Base-by-base conservation (phyloP, 164 flowering plant genomes). In the Stephania cephalantha region DNA sequence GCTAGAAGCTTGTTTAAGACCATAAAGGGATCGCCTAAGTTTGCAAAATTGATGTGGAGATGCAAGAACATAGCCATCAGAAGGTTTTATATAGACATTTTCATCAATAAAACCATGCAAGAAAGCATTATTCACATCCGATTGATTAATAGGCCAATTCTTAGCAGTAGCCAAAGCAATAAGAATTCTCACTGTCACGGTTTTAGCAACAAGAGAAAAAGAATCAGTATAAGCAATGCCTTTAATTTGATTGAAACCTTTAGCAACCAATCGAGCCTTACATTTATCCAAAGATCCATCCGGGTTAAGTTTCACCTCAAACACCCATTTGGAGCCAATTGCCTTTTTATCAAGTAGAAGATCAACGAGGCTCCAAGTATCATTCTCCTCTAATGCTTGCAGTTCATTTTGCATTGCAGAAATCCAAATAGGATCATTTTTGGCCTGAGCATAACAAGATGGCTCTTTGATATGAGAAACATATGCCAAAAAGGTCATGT, bases 1-100 rank as follows among this genome's bases (percentile, higher is more conserved):
- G n/a, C n/a, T n/a, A n/a, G n/a, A n/a, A n/a, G n/a, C n/a, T 70
- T 70, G 72, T 44, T 69, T 69, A 9, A 69, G n/a, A 15, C 71
- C 71, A 45, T 69, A 42, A 12, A 69, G 35, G 45, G 48, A 20
- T 18, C 45, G 42, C 4, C 45, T 42, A 1, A 69, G 20, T 4
- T 45, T 9, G 18, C 72, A 48, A 2, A 70, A 55, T 46, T 70
- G 72, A 20, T 2, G 1, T 46, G 29, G 72, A n/a, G 7, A 22
- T 18, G 72, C 58, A 48, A 46, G 58, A 46, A 69, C 9, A 9
- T 29, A 69, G 17, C 71, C 48, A 69, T 20, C 50, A 12, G 71
- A 22, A 7, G 42, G 46, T 29, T 35, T 6, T 52, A 69, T 69
- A 69, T 12, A 69, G 6, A 69, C 52, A 2, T 42, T 9, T 18